Evolutionary conservation across 129 eudicot genomes (phyloP).

Genomic region (Tagetes erecta): DNA sequence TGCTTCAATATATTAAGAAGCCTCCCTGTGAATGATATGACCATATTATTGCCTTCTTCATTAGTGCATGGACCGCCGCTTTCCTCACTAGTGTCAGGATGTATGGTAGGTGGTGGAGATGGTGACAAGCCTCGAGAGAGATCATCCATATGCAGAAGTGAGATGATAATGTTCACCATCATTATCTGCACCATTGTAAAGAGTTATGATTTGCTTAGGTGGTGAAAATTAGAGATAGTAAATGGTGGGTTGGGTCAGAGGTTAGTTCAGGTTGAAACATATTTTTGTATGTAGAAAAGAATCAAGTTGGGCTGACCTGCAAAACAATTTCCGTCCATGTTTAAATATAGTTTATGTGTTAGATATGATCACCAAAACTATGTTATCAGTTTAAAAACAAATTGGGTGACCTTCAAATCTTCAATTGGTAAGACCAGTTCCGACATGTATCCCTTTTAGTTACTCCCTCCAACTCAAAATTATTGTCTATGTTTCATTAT

Average conservation of each 20-base stretch:
- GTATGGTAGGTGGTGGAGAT: constrained; percentile 39
- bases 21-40: constrained; percentile 62
- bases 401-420: neutral
- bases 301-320: neutral
- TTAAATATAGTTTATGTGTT: neutral
- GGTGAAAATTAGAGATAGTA: neutral
- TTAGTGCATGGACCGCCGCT: constrained; percentile 43
- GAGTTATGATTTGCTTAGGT: constrained; percentile 1
- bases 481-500: neutral
- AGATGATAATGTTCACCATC: constrained; percentile 89
- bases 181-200: constrained; percentile 62
- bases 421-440: neutral
- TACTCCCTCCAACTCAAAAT: neutral
- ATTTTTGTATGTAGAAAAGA: neutral
- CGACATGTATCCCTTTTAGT: neutral
- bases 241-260: neutral
- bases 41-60: constrained; percentile 77
- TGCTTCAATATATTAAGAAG: constrained; percentile 66
- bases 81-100: constrained; percentile 36
- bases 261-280: neutral
- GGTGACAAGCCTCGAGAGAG: constrained; percentile 51
- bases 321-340: neutral
- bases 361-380: constrained; percentile 5
- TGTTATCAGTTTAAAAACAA: neutral
- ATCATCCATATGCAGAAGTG: constrained; percentile 79